Conservation (phyloP, 1,139 yeast genomes). For the Meyerozyma smithsonii region DNA sequence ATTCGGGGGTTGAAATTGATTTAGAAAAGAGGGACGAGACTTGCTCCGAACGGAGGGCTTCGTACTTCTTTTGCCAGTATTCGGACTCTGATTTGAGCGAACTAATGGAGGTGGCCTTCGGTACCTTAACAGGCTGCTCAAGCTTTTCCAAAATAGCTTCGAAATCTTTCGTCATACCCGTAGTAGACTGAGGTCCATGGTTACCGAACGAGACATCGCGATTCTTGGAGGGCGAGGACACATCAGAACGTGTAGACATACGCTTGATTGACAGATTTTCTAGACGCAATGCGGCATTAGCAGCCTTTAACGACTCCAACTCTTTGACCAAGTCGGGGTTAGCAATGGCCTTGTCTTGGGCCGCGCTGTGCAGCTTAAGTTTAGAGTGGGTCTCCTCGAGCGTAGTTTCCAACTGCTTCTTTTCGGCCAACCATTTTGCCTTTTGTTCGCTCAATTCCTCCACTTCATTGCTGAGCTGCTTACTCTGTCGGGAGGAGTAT, state of each 20-base stretch:
- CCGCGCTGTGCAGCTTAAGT: neutral
- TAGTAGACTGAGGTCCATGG: neutral
- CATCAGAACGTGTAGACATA: conserved; percentile 10
- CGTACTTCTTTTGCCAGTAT: conserved; percentile 47
- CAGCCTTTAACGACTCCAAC: conserved; percentile 18
- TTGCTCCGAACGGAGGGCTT: conserved; percentile 32
- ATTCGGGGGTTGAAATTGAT: conserved; percentile 19
- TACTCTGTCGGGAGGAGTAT: conserved; percentile 18
- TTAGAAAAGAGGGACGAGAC: conserved; percentile 20
- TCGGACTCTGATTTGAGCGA: conserved; percentile 28
- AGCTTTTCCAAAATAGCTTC: conserved; percentile 28
- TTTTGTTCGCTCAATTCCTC: conserved; percentile 16
- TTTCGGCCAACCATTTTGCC: conserved; percentile 8
- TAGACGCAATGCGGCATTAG: conserved; percentile 33
- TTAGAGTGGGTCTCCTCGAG: conserved; percentile 3
- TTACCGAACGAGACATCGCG: conserved; percentile 5
- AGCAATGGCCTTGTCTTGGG: neutral
- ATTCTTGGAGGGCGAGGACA: conserved; percentile 13
- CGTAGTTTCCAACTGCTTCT: conserved; percentile 4
- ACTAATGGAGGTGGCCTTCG: conserved; percentile 16
- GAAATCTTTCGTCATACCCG: conserved; percentile 15
- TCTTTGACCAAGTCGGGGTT: conserved; percentile 8
- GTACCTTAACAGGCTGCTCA: conserved; percentile 18
- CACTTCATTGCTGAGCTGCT: conserved; percentile 20
- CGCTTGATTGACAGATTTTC: conserved; percentile 37